A percentile compares a stretch with the other conserved stretches of the same genome.
Conservation (phyloP, 2,329 filamentous ascomycete species). For the Aspergillus pseudotamarii region DNA sequence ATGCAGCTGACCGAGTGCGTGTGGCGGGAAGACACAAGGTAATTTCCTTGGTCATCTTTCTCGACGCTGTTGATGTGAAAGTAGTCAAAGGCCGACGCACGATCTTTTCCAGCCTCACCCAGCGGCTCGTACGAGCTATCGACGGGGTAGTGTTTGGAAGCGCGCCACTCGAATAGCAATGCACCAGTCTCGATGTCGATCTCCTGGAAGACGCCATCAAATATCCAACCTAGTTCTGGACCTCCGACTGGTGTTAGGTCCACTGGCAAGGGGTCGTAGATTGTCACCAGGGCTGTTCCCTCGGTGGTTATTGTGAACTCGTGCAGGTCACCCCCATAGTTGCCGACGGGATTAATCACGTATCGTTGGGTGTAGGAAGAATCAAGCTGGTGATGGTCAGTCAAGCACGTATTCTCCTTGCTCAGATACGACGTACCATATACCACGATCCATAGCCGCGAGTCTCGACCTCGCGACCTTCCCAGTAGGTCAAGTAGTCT, state of each 20-base stretch:
- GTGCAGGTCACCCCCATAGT: conserved; percentile 34
- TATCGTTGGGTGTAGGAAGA: conserved; percentile 26
- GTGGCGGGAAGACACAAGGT: conserved; percentile 57
- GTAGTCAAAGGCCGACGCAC: conserved; percentile 52
- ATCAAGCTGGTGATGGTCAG: conserved; percentile 25
- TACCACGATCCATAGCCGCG: conserved; percentile 28
- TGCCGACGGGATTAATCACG: conserved; percentile 23
- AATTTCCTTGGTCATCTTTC: conserved; percentile 55
- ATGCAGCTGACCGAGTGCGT: conserved; percentile 53
- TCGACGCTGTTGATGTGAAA: conserved; percentile 62
- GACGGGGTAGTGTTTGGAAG: conserved; percentile 35
- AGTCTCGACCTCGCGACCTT: conserved; percentile 22
- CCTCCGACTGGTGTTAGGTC: conserved; percentile 33
- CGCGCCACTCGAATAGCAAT: conserved; percentile 41
- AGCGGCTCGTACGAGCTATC: conserved; percentile 23
- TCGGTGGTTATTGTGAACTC: conserved; percentile 36
- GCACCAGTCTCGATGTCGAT: conserved; percentile 40
- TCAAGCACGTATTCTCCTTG: neutral
- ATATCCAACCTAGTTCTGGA: conserved; percentile 33
- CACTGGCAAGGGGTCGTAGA: conserved; percentile 30
- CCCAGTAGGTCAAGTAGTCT: conserved; percentile 32
- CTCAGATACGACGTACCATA: conserved; percentile 23
- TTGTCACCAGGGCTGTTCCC: conserved; percentile 34
- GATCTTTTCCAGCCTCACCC: conserved; percentile 11
- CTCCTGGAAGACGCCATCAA: conserved; percentile 35